Evolutionary conservation across 371 early-diverging fungal genomes (phyloP).

Genomic region (Lichtheimia corymbifera): DNA sequence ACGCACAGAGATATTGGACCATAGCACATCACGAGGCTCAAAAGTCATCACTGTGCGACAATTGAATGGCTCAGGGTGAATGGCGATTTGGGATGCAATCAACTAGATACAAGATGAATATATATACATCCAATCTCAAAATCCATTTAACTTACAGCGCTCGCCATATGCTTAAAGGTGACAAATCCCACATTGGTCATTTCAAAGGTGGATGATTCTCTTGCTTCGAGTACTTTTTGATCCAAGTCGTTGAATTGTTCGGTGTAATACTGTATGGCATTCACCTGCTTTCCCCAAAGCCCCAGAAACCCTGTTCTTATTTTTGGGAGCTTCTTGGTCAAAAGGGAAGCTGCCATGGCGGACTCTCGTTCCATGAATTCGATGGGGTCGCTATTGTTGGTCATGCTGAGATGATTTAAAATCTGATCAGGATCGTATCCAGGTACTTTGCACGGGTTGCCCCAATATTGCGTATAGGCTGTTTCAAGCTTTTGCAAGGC

Average conservation of each 20-base stretch:
- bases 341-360: too few relatives aligned
- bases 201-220: slow-evolving; percentile 28
- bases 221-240: slow-evolving; percentile 25
- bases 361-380: too few relatives aligned
- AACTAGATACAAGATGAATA: slow-evolving; percentile 32
- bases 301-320: slow-evolving; percentile 35
- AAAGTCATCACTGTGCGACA: slow-evolving; percentile 68
- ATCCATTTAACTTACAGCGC: slow-evolving; percentile 32
- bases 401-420: slow-evolving; percentile 7
- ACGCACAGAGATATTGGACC: slow-evolving; percentile 61
- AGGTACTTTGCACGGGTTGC: slow-evolving; percentile 47
- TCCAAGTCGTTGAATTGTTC: slow-evolving; percentile 37
- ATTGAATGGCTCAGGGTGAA: slow-evolving; percentile 65
- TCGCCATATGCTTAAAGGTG: slow-evolving; percentile 43
- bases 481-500: slow-evolving; percentile 40
- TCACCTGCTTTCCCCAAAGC: slow-evolving; percentile 37
- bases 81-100: slow-evolving; percentile 59
- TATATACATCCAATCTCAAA: too few relatives aligned
- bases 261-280: slow-evolving; percentile 51
- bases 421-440: slow-evolving; percentile 48
- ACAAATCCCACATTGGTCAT: slow-evolving; percentile 48
- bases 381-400: too few relatives aligned
- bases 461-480: slow-evolving; percentile 46
- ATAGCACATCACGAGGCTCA: slow-evolving; percentile 75
- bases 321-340: slow-evolving; percentile 22